Conservation (phyloP, 192 early-diverging fungal species). For the Entomortierella chlamydospora region DNA sequence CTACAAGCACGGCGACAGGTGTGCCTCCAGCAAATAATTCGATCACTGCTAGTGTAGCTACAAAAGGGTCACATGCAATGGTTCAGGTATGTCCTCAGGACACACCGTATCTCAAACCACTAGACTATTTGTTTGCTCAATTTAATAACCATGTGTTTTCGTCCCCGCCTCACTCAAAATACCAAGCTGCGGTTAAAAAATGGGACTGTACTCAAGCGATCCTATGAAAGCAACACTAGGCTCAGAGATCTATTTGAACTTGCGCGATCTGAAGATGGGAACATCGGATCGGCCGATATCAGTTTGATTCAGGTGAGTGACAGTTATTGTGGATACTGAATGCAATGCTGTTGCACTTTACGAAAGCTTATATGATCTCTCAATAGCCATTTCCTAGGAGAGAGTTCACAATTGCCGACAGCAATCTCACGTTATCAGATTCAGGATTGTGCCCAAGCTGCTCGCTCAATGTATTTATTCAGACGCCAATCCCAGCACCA, state of each 20-base stretch:
- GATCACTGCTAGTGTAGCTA: background rate
- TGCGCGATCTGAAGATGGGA: conserved; percentile 28
- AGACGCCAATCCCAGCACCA: conserved; percentile 38
- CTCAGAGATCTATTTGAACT: conserved; percentile 41
- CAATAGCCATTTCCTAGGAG: conserved; percentile 37
- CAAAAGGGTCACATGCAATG: background rate
- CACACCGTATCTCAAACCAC: no score
- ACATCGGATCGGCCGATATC: conserved; percentile 40
- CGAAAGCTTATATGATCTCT: no score
- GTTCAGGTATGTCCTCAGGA: conserved; percentile 26
- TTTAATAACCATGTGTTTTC: no score
- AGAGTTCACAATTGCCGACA: conserved; percentile 33
- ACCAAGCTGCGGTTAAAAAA: conserved; percentile 37
- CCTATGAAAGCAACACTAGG: conserved; percentile 14
- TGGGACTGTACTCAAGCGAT: conserved; percentile 28
- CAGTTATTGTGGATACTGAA: background rate
- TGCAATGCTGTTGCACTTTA: background rate
- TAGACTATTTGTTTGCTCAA: no score
- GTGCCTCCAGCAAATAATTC: background rate
- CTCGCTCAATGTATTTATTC: conserved; percentile 44
- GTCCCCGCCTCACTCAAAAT: background rate
- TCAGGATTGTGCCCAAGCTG: conserved; percentile 41
- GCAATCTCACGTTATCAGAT: conserved; percentile 18
- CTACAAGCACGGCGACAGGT: background rate
- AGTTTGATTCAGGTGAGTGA: conserved; percentile 42